Evolutionary conservation across 108 stramenopile species (phyloP).

Genomic region (Cyclotella atomus): DNA sequence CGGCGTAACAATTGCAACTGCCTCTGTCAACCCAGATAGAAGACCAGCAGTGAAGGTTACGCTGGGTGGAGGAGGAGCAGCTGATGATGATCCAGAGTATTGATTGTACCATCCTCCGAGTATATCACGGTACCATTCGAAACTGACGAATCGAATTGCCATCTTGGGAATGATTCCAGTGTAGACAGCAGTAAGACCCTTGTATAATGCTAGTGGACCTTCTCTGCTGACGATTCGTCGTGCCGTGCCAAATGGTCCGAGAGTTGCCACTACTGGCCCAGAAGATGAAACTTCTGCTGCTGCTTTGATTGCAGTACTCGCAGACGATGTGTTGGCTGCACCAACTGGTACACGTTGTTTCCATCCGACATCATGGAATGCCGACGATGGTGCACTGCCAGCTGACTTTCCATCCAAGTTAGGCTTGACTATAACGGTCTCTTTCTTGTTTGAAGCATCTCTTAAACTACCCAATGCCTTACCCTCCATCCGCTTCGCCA

Average conservation of each 20-base stretch:
- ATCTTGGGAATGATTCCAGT: constrained; percentile 97
- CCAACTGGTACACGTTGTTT: constrained; percentile 31
- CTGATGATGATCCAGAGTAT: constrained; percentile 1
- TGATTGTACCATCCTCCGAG: constrained; percentile 31
- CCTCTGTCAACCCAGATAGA: constrained; percentile 91
- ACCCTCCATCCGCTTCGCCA: constrained; percentile 10
- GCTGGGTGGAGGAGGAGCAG: constrained; percentile 21
- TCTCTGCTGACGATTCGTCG: constrained; percentile 88
- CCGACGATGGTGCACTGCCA: neutral
- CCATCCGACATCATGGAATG: constrained; percentile 45
- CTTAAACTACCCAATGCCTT: neutral
- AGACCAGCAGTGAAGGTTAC: constrained; percentile 91
- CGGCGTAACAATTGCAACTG: constrained; percentile 80
- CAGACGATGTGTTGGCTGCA: neutral
- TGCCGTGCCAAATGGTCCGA: constrained; percentile 84
- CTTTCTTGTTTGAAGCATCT: neutral
- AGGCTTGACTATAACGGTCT: constrained; percentile 28
- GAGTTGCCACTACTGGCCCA: constrained; percentile 55
- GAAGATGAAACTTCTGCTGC: constrained; percentile 13
- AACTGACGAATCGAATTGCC: constrained; percentile 97
- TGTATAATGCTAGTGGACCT: constrained; percentile 96
- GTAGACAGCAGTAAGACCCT: constrained; percentile 95
- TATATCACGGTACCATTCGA: constrained; percentile 78
- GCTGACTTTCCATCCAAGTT: constrained; percentile 3
- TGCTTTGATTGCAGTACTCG: constrained; percentile 6